Evolutionary conservation across 1,284 basidiomycete genomes (phyloP), one percentile per base, ranked within the genome.

Genomic region (Tylopilus sp.): DNA sequence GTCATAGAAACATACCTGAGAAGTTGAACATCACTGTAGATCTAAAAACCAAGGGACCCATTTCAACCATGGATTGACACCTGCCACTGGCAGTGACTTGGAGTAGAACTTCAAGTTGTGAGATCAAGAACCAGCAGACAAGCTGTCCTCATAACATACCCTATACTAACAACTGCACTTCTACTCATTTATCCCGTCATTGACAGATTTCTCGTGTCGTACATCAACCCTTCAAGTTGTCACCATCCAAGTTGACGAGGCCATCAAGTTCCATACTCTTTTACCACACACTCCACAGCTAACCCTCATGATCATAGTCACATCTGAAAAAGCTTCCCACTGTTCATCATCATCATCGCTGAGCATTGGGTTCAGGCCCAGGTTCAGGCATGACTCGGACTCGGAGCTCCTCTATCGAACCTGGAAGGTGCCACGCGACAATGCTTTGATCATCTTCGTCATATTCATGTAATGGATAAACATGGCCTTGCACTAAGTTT

Each of bases 181-280:
- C 95, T 96, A 98, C 70, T 94, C 91, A 57, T 91, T 89, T 91
- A 99, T 95, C 82, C 94, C 95, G 73, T 93, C 89, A 69, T 89
- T 86, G 44, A 97, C 70, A 53, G 88, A 89, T 71, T 86, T 79
- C 75, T 95, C 92, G 73, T 95, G 85, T 60, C 92, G 85, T 63
- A 89, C 88, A 70, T 96, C 95, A 73, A 94, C 93, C 58, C 90
- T 91, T 8, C 87, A 90, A 41, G 87, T 87, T 66, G 53, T 91
- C 89, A 53, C 91, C 89, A 39, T 86, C 82, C 70, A n/a, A n/a
- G n/a, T 87, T 82, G 18, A 95, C 88, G 53, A 90, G 91, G 22
- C 96, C 95, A 77, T 92, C n/a, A n/a, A n/a, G n/a, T 94, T 70
- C 90, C 89, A 74, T 98, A 99, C 82, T 97, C 97, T 69, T 84